Conservation (phyloP, 257 asterid species). For the Thymus quinquecostatus region DNA sequence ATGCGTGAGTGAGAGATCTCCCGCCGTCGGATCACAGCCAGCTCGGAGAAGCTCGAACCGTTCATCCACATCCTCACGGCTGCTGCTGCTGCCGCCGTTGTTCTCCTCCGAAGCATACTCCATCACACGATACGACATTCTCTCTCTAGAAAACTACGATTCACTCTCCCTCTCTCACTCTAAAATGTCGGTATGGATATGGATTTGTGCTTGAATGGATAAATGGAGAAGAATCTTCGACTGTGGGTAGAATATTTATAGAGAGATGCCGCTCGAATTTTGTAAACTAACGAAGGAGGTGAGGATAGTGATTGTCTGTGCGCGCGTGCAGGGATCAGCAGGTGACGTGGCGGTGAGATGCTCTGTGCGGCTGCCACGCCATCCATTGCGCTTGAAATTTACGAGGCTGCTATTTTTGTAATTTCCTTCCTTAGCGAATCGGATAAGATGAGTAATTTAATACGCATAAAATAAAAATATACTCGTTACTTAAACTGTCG, state of each 20-base stretch:
- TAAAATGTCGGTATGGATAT: background rate
- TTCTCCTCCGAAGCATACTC: constrained; percentile 52
- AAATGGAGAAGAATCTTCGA: background rate
- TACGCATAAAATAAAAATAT: too few relatives aligned
- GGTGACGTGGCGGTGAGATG: constrained; percentile 27
- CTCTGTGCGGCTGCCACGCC: constrained; percentile 30
- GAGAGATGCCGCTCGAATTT: constrained; percentile 18
- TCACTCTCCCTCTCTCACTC: background rate
- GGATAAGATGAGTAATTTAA: too few relatives aligned
- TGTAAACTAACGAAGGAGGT: background rate
- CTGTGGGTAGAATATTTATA: background rate
- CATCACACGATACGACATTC: constrained; percentile 56
- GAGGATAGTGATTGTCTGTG: constrained; percentile 33
- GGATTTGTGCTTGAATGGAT: background rate
- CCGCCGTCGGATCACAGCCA: constrained; percentile 40
- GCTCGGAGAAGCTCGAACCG: constrained; percentile 42
- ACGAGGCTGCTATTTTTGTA: background rate
- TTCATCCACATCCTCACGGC: constrained; percentile 54
- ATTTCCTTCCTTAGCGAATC: background rate
- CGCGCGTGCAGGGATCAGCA: constrained; percentile 18
- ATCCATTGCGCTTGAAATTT: background rate
- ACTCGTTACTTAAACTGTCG: too few relatives aligned
- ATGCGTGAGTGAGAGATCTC: constrained; percentile 41
- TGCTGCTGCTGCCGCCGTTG: constrained; percentile 27
- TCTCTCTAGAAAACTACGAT: constrained; percentile 1